These are phyloP conservation scores for Vitis hybrid DNA, from an alignment of 177 flowering plant species.

Conservation along the genomic window DNA sequence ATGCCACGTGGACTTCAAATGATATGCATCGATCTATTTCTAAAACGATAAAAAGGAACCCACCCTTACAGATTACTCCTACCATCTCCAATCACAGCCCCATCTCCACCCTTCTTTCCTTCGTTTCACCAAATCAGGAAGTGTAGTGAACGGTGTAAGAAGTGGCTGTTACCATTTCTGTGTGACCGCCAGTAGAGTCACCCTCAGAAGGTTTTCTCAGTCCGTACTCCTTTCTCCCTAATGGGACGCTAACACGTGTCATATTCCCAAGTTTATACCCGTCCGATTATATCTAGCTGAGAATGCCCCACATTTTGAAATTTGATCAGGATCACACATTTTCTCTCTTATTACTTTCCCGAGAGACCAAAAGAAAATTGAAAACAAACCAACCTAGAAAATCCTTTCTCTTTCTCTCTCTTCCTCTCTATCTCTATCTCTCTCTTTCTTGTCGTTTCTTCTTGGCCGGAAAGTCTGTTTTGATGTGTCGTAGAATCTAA, in stretches of 20 bases:
- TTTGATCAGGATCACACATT: slow-evolving; percentile 18
- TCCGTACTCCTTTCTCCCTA: neutral
- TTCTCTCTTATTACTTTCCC: neutral
- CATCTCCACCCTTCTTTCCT: no score
- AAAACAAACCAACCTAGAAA: slow-evolving; percentile 11
- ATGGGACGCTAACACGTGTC: slow-evolving; percentile 13
- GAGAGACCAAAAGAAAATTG: slow-evolving; percentile 13
- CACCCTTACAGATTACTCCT: no score
- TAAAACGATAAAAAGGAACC: no score
- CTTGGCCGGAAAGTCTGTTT: neutral
- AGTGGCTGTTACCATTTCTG: neutral
- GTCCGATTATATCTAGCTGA: slow-evolving; percentile 15
- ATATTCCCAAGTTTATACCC: slow-evolving; percentile 1
- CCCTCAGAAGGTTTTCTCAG: neutral
- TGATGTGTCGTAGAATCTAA: slow-evolving; percentile 13
- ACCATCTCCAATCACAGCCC: no score
- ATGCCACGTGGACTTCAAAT: no score
- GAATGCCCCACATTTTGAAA: slow-evolving; percentile 12
- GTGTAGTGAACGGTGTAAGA: no score
- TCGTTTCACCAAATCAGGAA: no score
- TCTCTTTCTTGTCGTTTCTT: neutral
- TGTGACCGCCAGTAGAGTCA: neutral
- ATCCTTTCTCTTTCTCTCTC: slow-evolving; percentile 5
- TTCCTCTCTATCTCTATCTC: neutral
- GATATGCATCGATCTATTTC: no score